phyloP scores from a whole-genome alignment of 2,329 filamentous ascomycete species.

The Gliomastix tumulicola region DNA sequence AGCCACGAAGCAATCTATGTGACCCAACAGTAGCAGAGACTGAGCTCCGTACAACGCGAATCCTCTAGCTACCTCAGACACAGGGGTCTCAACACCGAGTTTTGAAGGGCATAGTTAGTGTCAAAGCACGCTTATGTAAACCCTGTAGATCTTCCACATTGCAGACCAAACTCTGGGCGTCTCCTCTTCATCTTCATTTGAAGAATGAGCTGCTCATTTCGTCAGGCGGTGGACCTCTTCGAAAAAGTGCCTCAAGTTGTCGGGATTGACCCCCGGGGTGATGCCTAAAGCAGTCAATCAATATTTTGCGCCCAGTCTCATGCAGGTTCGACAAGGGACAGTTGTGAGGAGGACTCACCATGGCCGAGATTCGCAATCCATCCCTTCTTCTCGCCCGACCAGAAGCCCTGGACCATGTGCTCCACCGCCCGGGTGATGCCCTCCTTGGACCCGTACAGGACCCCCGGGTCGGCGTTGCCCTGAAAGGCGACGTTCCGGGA shows the following conservation, averaged over 20 bases:
- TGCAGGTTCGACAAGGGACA: too few relatives aligned
- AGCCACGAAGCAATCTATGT: too few relatives aligned
- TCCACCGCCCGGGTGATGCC: constrained; percentile 78
- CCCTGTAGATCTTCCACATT: too few relatives aligned
- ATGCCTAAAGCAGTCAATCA: constrained; percentile 56
- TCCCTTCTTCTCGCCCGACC: constrained; percentile 69
- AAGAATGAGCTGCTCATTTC: constrained; percentile 23
- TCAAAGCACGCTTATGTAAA: too few relatives aligned
- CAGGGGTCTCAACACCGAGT: too few relatives aligned
- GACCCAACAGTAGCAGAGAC: too few relatives aligned
- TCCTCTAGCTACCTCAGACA: too few relatives aligned
- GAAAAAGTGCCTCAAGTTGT: constrained; percentile 90
- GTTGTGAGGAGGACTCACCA: constrained; percentile 55
- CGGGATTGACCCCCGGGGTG: constrained; percentile 89
- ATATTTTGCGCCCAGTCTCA: too few relatives aligned
- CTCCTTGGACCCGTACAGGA: constrained; percentile 77
- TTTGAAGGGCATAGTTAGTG: too few relatives aligned
- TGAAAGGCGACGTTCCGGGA: constrained; percentile 73
- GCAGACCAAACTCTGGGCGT: too few relatives aligned
- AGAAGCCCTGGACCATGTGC: constrained; percentile 82
- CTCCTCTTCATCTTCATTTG: neutral
- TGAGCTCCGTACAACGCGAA: too few relatives aligned
- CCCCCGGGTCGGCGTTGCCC: constrained; percentile 91
- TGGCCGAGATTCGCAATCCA: constrained; percentile 98
- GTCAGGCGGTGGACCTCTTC: constrained; percentile 77